Conservation (phyloP, 768 basidiomycete genomes). For the Suillus clintonianus region DNA sequence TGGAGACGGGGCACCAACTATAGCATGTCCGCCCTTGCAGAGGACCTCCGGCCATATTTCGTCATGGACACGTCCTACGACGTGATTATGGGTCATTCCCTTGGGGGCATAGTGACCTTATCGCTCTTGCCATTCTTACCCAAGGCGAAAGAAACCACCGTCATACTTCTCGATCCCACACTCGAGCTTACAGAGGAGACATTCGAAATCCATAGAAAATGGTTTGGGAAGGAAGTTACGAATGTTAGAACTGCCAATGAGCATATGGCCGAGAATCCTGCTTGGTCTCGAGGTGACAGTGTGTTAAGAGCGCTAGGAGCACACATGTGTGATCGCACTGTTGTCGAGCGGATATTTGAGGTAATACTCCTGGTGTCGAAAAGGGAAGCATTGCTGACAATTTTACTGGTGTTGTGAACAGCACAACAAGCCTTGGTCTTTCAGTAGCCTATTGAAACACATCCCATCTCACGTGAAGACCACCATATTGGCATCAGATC, state of each 20-base stretch:
- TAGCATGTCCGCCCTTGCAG: constrained; percentile 7
- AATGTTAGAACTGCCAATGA: not conserved
- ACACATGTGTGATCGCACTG: constrained; percentile 2
- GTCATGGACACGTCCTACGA: constrained; percentile 9
- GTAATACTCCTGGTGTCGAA: not conserved
- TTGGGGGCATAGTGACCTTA: constrained; percentile 15
- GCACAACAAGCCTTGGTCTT: constrained; percentile 5
- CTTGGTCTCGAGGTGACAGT: not conserved
- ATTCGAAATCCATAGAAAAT: not conserved
- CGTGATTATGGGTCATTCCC: constrained; percentile 22
- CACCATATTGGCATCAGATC: constrained; percentile 2
- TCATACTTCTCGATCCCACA: not conserved
- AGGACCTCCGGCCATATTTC: constrained; percentile 20
- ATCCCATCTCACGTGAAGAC: not conserved
- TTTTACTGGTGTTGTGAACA: not conserved
- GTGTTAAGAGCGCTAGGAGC: not conserved
- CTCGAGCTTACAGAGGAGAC: not conserved
- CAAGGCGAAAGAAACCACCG: not conserved
- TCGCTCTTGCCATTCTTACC: constrained; percentile 8
- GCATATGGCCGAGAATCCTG: not conserved
- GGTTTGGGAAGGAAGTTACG: not conserved
- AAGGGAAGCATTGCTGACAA: not conserved
- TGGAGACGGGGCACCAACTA: constrained; percentile 10
- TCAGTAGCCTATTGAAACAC: not conserved
- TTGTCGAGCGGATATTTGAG: not conserved